Conservation (phyloP, 1,139 yeast species). For the Debaryomyces robertsiae region DNA sequence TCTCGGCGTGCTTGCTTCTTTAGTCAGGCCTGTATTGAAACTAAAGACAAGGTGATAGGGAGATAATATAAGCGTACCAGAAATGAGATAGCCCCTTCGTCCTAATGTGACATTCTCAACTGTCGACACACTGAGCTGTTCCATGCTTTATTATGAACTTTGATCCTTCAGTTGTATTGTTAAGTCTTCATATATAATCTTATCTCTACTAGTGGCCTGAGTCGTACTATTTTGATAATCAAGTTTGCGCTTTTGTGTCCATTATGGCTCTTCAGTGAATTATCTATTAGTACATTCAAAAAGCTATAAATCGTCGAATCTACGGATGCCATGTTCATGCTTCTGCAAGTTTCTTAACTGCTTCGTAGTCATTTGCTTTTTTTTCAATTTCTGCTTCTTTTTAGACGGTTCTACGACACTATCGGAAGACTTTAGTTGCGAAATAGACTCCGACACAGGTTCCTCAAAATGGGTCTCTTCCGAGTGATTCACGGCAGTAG, state of each 20-base stretch:
- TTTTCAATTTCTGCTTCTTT: slow-evolving; percentile 33
- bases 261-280: neutral
- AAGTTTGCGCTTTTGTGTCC: neutral
- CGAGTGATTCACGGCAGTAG: slow-evolving; percentile 23
- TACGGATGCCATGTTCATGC: slow-evolving; percentile 67
- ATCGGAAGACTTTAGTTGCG: too few relatives aligned
- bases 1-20: slow-evolving; percentile 32
- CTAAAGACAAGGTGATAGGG: slow-evolving; percentile 85
- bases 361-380: slow-evolving; percentile 45
- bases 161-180: neutral
- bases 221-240: neutral
- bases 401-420: slow-evolving; percentile 16
- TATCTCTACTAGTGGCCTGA: neutral
- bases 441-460: slow-evolving; percentile 19
- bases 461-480: slow-evolving; percentile 15
- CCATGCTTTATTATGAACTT: slow-evolving; percentile 21
- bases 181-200: neutral
- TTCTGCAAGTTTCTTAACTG: slow-evolving; percentile 51
- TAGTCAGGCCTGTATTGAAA: slow-evolving; percentile 30
- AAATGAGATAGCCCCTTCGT: slow-evolving; percentile 64
- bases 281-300: neutral
- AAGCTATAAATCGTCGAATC: slow-evolving; percentile 59
- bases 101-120: slow-evolving; percentile 70
- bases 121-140: slow-evolving; percentile 31
- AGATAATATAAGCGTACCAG: slow-evolving; percentile 77